A percentile compares a stretch with the other conserved stretches of the same genome.
phyloP scores from a whole-genome alignment of 2,329 filamentous ascomycete species.

The Microdochium bolleyi region DNA sequence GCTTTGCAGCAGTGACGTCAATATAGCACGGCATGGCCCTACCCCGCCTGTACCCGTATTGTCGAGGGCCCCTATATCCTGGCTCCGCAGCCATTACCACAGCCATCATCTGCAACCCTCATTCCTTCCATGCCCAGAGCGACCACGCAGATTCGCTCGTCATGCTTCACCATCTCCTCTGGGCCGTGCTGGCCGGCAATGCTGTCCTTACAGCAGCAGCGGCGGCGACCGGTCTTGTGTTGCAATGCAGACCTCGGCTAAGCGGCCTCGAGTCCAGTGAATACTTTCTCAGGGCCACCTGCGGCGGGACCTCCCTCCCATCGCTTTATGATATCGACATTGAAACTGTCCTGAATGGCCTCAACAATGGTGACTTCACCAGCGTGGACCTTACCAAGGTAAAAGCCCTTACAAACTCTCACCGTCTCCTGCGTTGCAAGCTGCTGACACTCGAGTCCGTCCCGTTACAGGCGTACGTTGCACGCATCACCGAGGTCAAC shows the following conservation, averaged over 20 bases:
- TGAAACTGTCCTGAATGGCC: neutral
- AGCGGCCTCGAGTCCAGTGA: neutral
- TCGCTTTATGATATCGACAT: neutral
- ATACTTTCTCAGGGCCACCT: neutral
- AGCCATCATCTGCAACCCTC: no score
- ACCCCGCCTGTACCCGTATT: no score
- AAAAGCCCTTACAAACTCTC: neutral
- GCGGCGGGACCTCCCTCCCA: neutral
- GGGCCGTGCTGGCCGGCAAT: no score
- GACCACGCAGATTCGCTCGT: no score
- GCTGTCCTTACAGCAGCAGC: no score
- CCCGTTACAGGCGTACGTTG: constrained; percentile 15
- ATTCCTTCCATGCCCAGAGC: no score
- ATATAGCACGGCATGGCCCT: no score
- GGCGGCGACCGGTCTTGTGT: neutral
- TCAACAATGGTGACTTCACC: constrained; percentile 10
- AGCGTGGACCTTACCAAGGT: constrained; percentile 19
- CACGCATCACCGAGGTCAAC: constrained; percentile 25
- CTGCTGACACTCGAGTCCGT: neutral
- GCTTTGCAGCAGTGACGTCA: no score
- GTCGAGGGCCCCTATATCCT: no score
- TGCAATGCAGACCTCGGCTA: neutral
- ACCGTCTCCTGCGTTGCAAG: neutral
- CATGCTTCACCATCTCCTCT: no score
- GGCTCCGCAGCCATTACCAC: no score